phyloP scores from a whole-genome alignment of 2,329 filamentous ascomycete genomes.

The Mycosphaerella sp. region DNA sequence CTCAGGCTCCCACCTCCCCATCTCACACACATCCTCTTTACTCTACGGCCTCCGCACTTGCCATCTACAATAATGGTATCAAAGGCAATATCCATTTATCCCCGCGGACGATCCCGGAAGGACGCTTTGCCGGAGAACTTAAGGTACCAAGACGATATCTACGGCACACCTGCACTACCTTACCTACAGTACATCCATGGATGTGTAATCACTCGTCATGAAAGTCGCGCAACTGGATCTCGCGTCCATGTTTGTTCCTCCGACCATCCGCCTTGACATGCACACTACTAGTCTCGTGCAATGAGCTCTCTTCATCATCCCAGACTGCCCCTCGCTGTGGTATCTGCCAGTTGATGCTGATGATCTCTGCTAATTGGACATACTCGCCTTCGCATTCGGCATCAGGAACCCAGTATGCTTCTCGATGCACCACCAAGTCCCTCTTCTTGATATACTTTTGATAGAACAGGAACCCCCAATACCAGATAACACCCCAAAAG shows the following conservation, averaged over 20 bases:
- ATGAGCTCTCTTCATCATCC: not conserved
- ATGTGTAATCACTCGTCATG: not conserved
- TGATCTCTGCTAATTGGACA: not conserved
- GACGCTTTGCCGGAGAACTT: too few relatives aligned
- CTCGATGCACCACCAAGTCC: not conserved
- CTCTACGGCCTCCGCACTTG: too few relatives aligned
- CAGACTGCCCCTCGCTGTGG: not conserved
- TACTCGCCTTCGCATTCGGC: not conserved
- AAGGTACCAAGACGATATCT: too few relatives aligned
- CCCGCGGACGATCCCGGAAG: too few relatives aligned
- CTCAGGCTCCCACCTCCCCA: too few relatives aligned
- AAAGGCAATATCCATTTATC: too few relatives aligned
- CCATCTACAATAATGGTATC: too few relatives aligned
- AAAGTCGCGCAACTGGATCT: not conserved
- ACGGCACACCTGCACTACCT: too few relatives aligned
- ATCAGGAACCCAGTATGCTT: not conserved
- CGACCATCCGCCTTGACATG: not conserved
- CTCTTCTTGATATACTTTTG: conserved; percentile 1
- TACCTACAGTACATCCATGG: too few relatives aligned
- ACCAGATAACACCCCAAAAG: conserved; percentile 22
- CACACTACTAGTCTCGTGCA: not conserved
- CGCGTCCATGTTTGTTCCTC: not conserved
- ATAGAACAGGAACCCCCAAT: conserved; percentile 17
- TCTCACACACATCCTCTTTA: too few relatives aligned
- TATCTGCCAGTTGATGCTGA: not conserved